A percentile compares a stretch with the other conserved stretches of the same genome.
Evolutionary conservation across 257 asterid genomes (phyloP).

Genomic region (Marsdenia floribunda): DNA sequence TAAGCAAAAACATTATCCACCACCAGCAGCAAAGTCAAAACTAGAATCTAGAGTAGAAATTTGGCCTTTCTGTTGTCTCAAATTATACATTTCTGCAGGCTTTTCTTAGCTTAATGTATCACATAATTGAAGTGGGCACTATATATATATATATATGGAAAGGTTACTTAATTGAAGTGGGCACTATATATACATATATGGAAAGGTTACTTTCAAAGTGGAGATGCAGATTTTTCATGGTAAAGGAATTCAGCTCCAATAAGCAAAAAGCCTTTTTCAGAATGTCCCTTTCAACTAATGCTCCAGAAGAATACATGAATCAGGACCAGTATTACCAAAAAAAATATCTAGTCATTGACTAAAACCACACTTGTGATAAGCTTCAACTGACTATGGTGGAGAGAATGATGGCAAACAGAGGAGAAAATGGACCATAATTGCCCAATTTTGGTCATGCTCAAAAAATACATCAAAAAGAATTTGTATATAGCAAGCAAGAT

Average conservation of each 20-base stretch:
- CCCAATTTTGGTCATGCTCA: background rate
- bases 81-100: background rate
- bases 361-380: background rate
- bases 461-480: background rate
- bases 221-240: background rate
- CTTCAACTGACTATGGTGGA: background rate
- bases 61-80: background rate
- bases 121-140: background rate
- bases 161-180: too few relatives aligned
- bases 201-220: background rate
- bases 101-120: too few relatives aligned
- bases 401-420: background rate
- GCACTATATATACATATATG: too few relatives aligned
- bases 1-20: background rate
- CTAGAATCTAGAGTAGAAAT: background rate
- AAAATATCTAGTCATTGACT: background rate
- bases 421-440: background rate
- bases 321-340: background rate
- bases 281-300: background rate
- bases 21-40: constrained; percentile 1
- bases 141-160: background rate
- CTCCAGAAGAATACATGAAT: background rate
- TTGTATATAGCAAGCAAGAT: background rate
- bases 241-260: background rate
- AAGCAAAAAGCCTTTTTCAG: background rate